phyloP scores from a whole-genome alignment of 345 rosid genomes.

The Turnera subulata region DNA sequence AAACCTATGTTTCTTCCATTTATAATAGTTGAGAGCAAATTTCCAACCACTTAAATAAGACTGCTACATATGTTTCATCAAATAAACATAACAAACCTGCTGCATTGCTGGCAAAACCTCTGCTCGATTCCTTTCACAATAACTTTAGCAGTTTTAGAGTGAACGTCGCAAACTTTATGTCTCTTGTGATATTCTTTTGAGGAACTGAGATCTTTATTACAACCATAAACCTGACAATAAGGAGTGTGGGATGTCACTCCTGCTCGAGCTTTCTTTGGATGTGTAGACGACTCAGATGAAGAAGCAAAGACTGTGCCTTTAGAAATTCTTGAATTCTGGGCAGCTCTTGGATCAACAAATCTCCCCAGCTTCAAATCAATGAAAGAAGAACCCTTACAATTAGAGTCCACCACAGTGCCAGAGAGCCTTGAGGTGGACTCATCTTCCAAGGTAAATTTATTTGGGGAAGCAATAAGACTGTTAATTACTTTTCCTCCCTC shows the following conservation, averaged over 20 bases:
- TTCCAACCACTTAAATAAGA: neutral
- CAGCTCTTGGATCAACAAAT: slow-evolving; percentile 40
- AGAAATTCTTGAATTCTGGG: slow-evolving; percentile 12
- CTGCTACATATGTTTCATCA: no score
- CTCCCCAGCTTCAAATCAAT: slow-evolving; percentile 74
- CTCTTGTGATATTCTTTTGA: slow-evolving; percentile 57
- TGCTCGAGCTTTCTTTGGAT: slow-evolving; percentile 8
- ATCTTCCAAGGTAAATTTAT: slow-evolving; percentile 30
- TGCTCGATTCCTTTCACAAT: slow-evolving; percentile 49
- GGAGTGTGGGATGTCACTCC: slow-evolving; percentile 28
- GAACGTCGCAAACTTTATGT: slow-evolving; percentile 55
- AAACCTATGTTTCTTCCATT: neutral
- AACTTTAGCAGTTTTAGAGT: slow-evolving; percentile 51
- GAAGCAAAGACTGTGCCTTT: slow-evolving; percentile 8
- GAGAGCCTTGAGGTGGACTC: slow-evolving; percentile 42
- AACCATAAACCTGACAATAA: slow-evolving; percentile 52
- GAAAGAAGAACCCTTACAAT: slow-evolving; percentile 37
- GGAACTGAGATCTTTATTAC: slow-evolving; percentile 49
- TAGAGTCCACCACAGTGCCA: slow-evolving; percentile 33
- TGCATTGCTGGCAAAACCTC: slow-evolving; percentile 66
- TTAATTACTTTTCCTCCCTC: slow-evolving; percentile 24
- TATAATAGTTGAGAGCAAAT: neutral
- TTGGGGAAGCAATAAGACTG: slow-evolving; percentile 22
- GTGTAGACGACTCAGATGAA: slow-evolving; percentile 9
- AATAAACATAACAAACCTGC: slow-evolving; percentile 34